A percentile compares a stretch with the other conserved stretches of the same genome.
Evolutionary conservation across 345 rosid genomes (phyloP).

Genomic region (Xanthoceras sorbifolium): DNA sequence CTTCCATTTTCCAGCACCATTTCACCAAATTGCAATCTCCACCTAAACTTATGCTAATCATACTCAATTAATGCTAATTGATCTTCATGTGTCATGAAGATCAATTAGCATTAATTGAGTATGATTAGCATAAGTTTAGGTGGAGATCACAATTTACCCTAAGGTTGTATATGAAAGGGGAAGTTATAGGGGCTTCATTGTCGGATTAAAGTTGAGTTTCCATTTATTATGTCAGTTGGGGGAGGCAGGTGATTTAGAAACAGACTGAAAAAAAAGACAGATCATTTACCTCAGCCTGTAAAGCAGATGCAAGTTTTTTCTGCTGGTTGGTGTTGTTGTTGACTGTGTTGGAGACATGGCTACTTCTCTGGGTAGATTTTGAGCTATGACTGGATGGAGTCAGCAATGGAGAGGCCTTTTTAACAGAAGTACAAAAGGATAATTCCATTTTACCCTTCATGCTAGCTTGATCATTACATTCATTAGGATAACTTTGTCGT

Average conservation of each 20-base stretch:
- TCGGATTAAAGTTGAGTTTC: not conserved
- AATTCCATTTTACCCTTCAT: not conserved
- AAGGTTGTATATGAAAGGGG: no score
- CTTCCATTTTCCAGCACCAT: not conserved
- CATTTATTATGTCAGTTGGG: not conserved
- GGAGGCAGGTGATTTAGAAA: not conserved
- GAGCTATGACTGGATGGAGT: not conserved
- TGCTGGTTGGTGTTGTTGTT: not conserved
- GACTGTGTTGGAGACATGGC: not conserved
- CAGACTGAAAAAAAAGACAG: not conserved
- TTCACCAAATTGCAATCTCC: not conserved
- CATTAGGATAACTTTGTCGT: not conserved
- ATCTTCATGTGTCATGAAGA: no score
- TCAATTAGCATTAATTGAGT: not conserved
- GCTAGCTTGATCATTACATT: not conserved
- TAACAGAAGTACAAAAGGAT: not conserved
- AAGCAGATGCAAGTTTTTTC: not conserved
- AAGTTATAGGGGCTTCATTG: no score
- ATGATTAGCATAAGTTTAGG: not conserved
- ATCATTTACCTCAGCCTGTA: constrained; percentile 21
- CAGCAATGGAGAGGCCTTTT: not conserved
- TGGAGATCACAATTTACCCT: no score
- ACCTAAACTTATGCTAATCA: not conserved
- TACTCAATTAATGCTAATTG: no score
- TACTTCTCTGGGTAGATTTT: constrained; percentile 3